Evolutionary conservation across 495 filamentous ascomycete genomes (phyloP).

Genomic region (Podospora australis): DNA sequence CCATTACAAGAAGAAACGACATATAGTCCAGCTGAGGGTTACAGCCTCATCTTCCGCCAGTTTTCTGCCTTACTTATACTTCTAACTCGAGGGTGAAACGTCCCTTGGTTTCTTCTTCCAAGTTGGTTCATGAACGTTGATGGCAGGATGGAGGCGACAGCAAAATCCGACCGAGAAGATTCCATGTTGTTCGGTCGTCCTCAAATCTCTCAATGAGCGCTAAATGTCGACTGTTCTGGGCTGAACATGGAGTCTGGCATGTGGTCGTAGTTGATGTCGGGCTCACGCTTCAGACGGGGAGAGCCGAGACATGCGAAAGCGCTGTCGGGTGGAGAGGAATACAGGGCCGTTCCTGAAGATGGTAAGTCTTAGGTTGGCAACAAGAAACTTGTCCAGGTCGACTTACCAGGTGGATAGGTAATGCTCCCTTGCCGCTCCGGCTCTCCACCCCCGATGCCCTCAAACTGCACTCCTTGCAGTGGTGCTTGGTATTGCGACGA

Average conservation of each 20-base stretch:
- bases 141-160: too few relatives aligned
- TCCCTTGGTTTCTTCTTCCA: too few relatives aligned
- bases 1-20: too few relatives aligned
- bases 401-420: conserved; percentile 25
- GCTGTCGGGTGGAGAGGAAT: conserved; percentile 16
- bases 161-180: not conserved
- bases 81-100: too few relatives aligned
- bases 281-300: conserved; percentile 16
- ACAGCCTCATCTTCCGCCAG: too few relatives aligned
- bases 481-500: conserved; percentile 15
- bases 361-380: not conserved
- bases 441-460: conserved; percentile 3
- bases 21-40: too few relatives aligned
- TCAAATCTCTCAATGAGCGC: conserved; percentile 5
- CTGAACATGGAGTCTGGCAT: conserved; percentile 28
- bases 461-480: conserved; percentile 10
- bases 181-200: not conserved
- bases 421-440: conserved; percentile 20
- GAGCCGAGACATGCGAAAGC: conserved; percentile 11
- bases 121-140: too few relatives aligned
- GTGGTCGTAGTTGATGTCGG: conserved; percentile 24
- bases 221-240: conserved; percentile 12
- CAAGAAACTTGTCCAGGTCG: not conserved
- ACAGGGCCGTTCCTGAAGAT: conserved; percentile 5
- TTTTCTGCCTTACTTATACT: too few relatives aligned